A percentile compares a stretch with the other conserved stretches of the same genome.
Conservation (phyloP, 768 basidiomycete genomes). For the Lactifluus hygrophoroides region DNA sequence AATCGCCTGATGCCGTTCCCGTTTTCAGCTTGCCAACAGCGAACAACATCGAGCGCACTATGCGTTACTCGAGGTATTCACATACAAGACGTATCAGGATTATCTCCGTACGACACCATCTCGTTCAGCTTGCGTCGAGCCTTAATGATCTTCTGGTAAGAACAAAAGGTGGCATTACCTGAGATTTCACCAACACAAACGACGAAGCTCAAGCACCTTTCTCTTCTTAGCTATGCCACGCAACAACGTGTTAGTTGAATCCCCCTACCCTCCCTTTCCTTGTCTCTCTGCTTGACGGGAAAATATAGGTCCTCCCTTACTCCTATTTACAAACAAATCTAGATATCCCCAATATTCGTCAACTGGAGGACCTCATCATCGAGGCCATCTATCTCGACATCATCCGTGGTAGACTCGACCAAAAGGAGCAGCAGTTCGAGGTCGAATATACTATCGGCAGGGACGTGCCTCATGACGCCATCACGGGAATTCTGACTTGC, state of each 20-base stretch:
- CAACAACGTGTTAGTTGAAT: constrained; percentile 55
- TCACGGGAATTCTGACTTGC: constrained; percentile 51
- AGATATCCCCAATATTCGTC: constrained; percentile 70
- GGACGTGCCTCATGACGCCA: constrained; percentile 72
- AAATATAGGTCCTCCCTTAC: constrained; percentile 75
- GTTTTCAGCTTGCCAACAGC: constrained; percentile 52
- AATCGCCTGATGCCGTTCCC: neutral
- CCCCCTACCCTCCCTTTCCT: neutral
- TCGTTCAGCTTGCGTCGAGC: neutral
- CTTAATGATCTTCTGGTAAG: constrained; percentile 31
- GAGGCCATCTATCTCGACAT: constrained; percentile 92
- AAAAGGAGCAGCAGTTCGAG: constrained; percentile 82
- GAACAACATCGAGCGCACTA: constrained; percentile 56
- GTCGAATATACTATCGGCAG: constrained; percentile 90
- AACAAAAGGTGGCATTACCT: constrained; percentile 57
- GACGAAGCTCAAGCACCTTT: constrained; percentile 87
- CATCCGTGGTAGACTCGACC: constrained; percentile 86
- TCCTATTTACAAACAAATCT: constrained; percentile 58
- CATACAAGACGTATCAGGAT: constrained; percentile 80
- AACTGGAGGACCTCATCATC: constrained; percentile 94
- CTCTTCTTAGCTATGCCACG: constrained; percentile 77
- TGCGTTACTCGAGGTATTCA: constrained; percentile 73
- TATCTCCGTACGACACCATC: constrained; percentile 52
- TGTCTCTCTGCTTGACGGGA: neutral
- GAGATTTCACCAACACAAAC: constrained; percentile 63